Evolutionary conservation across 2,329 filamentous ascomycete species (phyloP).

Genomic region (Microdochium trichocladiopsis): DNA sequence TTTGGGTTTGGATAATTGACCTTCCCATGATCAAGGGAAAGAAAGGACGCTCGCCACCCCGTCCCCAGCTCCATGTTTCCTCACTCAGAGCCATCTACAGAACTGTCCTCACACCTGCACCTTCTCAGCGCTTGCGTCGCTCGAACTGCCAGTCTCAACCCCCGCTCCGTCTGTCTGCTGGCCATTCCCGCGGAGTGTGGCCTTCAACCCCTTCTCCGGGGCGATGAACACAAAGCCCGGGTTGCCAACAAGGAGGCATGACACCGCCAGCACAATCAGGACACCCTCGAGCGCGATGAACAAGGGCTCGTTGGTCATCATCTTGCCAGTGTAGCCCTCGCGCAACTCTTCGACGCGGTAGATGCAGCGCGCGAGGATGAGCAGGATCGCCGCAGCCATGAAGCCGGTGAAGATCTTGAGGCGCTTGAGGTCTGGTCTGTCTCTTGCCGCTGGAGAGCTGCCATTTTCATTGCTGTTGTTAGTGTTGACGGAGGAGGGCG

Average conservation of each 20-base stretch:
- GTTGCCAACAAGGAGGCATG: constrained; percentile 30
- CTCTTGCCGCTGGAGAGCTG: background rate
- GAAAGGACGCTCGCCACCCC: too few relatives aligned
- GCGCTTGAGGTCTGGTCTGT: constrained; percentile 6
- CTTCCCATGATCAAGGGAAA: background rate
- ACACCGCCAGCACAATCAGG: constrained; percentile 27
- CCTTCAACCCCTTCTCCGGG: background rate
- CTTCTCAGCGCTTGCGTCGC: background rate
- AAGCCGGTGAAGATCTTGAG: constrained; percentile 45
- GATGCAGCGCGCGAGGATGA: constrained; percentile 48
- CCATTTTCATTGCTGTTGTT: background rate
- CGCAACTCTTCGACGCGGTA: constrained; percentile 54
- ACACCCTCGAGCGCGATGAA: constrained; percentile 42
- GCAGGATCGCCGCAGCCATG: constrained; percentile 41
- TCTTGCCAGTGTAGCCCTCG: constrained; percentile 43
- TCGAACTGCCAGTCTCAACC: background rate
- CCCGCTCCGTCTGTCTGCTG: too few relatives aligned
- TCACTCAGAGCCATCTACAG: too few relatives aligned
- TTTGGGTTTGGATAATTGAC: too few relatives aligned
- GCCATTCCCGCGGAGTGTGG: background rate
- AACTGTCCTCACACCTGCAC: background rate
- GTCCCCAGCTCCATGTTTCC: too few relatives aligned
- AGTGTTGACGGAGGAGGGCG: background rate
- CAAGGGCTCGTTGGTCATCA: constrained; percentile 38
- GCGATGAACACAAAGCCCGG: constrained; percentile 29